Evolutionary conservation across 2,329 filamentous ascomycete genomes (phyloP).

Genomic region (Ophiostoma sp.): DNA sequence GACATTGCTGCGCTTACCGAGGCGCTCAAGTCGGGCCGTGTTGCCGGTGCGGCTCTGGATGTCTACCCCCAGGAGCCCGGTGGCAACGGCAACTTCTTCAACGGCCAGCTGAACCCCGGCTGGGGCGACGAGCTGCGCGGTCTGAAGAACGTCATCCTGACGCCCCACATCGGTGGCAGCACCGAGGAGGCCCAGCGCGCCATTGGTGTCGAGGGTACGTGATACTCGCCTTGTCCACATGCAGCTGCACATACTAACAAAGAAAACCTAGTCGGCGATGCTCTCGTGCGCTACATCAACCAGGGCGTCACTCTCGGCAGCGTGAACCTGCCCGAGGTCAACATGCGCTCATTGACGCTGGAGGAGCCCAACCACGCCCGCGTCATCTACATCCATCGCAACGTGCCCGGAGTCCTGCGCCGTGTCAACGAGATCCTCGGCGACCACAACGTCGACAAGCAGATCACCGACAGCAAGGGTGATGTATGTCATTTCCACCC

Average conservation of each 20-base stretch:
- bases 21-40: slow-evolving; percentile 75
- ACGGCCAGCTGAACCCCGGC: slow-evolving; percentile 62
- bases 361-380: slow-evolving; percentile 87
- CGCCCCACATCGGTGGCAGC: slow-evolving; percentile 93
- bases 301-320: slow-evolving; percentile 85
- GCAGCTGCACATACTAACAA: slow-evolving; percentile 20
- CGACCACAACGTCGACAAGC: slow-evolving; percentile 97
- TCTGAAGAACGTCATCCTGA: slow-evolving; percentile 88
- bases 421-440: slow-evolving; percentile 93
- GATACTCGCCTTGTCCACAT: not conserved
- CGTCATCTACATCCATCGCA: slow-evolving; percentile 93
- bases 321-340: slow-evolving; percentile 95
- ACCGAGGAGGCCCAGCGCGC: slow-evolving; percentile 96
- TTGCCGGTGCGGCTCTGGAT: slow-evolving; percentile 92
- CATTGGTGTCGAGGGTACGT: slow-evolving; percentile 75
- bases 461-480: slow-evolving; percentile 91
- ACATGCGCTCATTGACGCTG: slow-evolving; percentile 78
- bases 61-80: slow-evolving; percentile 93
- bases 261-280: slow-evolving; percentile 60
- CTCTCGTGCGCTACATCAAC: slow-evolving; percentile 90
- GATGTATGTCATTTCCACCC: slow-evolving; percentile 50
- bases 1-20: slow-evolving; percentile 89
- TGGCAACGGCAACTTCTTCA: slow-evolving; percentile 94
- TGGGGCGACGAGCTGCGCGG: slow-evolving; percentile 82
- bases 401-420: slow-evolving; percentile 89